Evolutionary conservation across 257 asterid species (phyloP).

Genomic region (Capsicum rhomboideum): DNA sequence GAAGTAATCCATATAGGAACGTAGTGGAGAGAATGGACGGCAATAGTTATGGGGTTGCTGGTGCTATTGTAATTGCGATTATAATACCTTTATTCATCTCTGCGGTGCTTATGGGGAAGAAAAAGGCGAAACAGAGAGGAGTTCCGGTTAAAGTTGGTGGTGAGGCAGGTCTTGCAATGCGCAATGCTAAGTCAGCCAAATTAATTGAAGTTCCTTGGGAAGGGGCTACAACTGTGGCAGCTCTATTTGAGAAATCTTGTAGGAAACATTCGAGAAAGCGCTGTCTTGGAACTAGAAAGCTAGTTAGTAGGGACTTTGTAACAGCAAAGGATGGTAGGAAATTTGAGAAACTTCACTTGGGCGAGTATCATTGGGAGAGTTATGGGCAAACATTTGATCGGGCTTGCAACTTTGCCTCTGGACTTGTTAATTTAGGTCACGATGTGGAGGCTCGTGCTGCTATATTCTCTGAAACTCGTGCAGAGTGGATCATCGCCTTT

Average conservation of each 20-base stretch:
- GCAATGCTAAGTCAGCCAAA: constrained; percentile 48
- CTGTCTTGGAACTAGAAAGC: constrained; percentile 75
- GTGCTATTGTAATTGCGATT: constrained; percentile 48
- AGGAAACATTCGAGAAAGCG: constrained; percentile 36
- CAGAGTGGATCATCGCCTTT: constrained; percentile 82
- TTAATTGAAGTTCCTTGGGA: constrained; percentile 92
- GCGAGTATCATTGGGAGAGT: constrained; percentile 78
- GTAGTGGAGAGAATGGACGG: constrained; percentile 27
- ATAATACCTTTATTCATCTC: constrained; percentile 52
- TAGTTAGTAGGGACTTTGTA: constrained; percentile 39
- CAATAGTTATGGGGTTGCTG: constrained; percentile 27
- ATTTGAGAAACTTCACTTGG: constrained; percentile 85
- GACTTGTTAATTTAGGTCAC: constrained; percentile 71
- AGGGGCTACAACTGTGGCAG: constrained; percentile 84
- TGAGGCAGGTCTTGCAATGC: constrained; percentile 64
- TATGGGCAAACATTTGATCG: constrained; percentile 50
- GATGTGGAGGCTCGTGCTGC: constrained; percentile 75
- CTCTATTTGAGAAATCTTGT: constrained; percentile 81
- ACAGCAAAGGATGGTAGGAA: constrained; percentile 71
- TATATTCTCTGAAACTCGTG: constrained; percentile 72
- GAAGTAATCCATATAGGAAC: background rate
- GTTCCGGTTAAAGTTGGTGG: constrained; percentile 64
- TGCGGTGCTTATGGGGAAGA: constrained; percentile 37
- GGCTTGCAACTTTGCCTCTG: constrained; percentile 72
- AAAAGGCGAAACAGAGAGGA: constrained; percentile 67